These are phyloP conservation scores for Dacryopinax primogenitus DNA, from an alignment of 768 basidiomycete genomes.

Conservation along the genomic window DNA sequence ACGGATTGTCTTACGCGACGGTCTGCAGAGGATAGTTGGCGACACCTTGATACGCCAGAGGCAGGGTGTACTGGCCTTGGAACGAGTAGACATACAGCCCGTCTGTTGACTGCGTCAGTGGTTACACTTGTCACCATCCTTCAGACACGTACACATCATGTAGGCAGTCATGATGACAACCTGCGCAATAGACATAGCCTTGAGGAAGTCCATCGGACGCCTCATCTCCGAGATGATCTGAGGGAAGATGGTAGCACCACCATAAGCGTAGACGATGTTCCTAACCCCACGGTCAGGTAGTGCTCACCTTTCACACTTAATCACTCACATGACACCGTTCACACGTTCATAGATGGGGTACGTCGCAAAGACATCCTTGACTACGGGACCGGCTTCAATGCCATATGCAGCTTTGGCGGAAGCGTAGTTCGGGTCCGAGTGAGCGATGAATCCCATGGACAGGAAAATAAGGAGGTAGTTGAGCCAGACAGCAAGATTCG, in stretches of 20 bases:
- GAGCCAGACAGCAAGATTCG: constrained; percentile 40
- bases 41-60: constrained; percentile 17
- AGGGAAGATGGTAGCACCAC: constrained; percentile 18
- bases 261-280: constrained; percentile 16
- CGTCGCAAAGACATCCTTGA: constrained; percentile 29
- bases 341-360: constrained; percentile 35
- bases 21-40: constrained; percentile 31
- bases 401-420: constrained; percentile 33
- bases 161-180: constrained; percentile 41
- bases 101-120: background rate
- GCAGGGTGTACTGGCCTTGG: constrained; percentile 49
- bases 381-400: constrained; percentile 26
- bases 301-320: background rate
- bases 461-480: constrained; percentile 45
- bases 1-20: constrained; percentile 15
- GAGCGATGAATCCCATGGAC: constrained; percentile 42
- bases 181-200: constrained; percentile 43
- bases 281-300: background rate
- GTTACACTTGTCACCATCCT: background rate
- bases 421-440: constrained; percentile 41
- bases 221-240: constrained; percentile 51
- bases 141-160: constrained; percentile 31
- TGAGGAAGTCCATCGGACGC: constrained; percentile 56
- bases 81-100: constrained; percentile 33
- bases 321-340: constrained; percentile 51